Evolutionary conservation across 176 grass and related monocot genomes (phyloP).

Genomic region (Bolboschoenus planiculmis): DNA sequence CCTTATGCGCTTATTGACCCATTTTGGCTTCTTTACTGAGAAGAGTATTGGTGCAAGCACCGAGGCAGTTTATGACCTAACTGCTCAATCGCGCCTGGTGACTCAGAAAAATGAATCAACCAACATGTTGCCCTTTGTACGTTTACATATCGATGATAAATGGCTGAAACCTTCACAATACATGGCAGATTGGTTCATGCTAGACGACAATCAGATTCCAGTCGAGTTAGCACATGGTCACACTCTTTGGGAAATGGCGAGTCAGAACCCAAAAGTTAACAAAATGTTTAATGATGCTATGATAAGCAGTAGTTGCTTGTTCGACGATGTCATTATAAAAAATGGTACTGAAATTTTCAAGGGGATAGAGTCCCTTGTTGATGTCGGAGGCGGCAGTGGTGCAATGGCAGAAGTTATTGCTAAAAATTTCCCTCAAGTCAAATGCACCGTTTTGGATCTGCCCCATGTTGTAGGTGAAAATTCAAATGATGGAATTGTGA

Average conservation of each 20-base stretch:
- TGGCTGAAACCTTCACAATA: not conserved
- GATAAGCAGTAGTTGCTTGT: not conserved
- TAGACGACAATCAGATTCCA: not conserved
- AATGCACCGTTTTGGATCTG: conserved; percentile 41
- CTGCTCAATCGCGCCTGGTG: conserved; percentile 19
- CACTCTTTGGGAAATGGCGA: not conserved
- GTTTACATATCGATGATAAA: not conserved
- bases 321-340: not conserved
- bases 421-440: conserved; percentile 26
- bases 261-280: not conserved
- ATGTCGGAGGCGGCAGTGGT: conserved; percentile 29
- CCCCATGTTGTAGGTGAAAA: conserved; percentile 9
- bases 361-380: conserved; percentile 25
- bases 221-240: conserved; percentile 6
- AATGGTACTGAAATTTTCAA: not conserved
- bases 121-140: not conserved
- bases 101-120: not conserved
- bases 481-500: not conserved
- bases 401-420: not conserved
- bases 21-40: conserved; percentile 21
- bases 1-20: conserved; percentile 25
- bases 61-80: conserved; percentile 21
- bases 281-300: conserved; percentile 25
- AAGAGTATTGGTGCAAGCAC: not conserved
- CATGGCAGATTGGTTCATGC: conserved; percentile 28